Evolutionary conservation across 1,139 yeast genomes (phyloP), one percentile per base, ranked within the genome.

Genomic region (Zygoascus sp.): DNA sequence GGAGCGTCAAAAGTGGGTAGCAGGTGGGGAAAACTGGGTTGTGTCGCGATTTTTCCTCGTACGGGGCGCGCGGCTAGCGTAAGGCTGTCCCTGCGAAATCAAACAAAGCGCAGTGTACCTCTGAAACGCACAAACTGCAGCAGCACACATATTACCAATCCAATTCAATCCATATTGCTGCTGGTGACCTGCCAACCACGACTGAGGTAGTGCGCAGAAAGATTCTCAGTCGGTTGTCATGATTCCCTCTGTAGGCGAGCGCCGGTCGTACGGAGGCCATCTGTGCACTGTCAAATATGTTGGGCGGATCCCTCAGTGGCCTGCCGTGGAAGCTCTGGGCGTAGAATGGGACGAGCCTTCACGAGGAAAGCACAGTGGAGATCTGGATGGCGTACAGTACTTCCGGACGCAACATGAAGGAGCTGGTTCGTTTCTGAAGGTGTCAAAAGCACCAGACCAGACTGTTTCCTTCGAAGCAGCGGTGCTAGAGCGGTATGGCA

Each of bases 331-430:
- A 0, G 89, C 92, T 0, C 65, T 77, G 13, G 97, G 97, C 0
- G 73, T 90, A 1, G 97, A 90, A 61, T 90, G 97, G 97, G 97
- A 90, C 61, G 72, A 79, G 46, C 64, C 67, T 0, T 54, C 62
- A 2, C 61, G 77, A 22, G 90, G 90, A 1, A 81, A 77, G 54
- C 76, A 83, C 58, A 63, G 72, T 47, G 92, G 92, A 0, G 47
- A 57, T 1, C 51, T 74, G 32, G 61, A 72, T 19, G 81, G 77
- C 0, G 54, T 60, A 0, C 54, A 60, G 37, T 80, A 80, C 56
- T 83, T 83, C 58, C 32, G 51, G 8, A 61, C 69, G 39, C 38
- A 11, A 41, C 59, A 53, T 1, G 52, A 54, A 0, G 62, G 61
- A 1, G 62, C 84, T 1, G 96, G 88, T 0, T 81, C 95, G 1